Base-by-base conservation (phyloP, 148 eudicot species). In the Polygonum aviculare region DNA sequence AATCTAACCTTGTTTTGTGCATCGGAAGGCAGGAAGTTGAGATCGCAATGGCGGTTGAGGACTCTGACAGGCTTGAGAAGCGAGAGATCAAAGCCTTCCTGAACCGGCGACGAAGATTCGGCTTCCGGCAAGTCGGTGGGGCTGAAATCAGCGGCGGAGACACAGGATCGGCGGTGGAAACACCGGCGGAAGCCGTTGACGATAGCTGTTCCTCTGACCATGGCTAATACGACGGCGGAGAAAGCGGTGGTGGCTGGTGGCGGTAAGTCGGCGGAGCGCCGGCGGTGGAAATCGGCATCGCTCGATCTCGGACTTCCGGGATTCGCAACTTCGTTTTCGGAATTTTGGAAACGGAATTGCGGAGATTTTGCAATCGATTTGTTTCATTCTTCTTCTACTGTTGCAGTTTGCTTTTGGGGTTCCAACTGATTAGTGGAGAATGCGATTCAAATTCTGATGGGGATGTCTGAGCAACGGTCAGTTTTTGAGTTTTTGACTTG, bases 1-100 rank as follows among this genome's bases (percentile, higher is more conserved):
- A 63, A 12, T 15, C 74, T 52, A 41, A 79, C 81, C 75, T 69
- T 75, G 31, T 54, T 45, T 22, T 49, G 81, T 69, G 47, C 59
- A 69, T 79, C 70, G 15, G 40, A 12, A 19, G 78, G 45, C 65
- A 21, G 22, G 54, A 67, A 35, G 44, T 36, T 41, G 75, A 22
- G 48, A 72, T 14, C 35, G 79, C 16, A 41, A 4, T 40, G 18
- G 51, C 69, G 75, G 9, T 55, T 38, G 75, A 48, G 69, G 54
- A 77, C 75, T 69, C 26, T 35, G 55, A 77, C 63, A 21, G 74
- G 70, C 45, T 79, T 79, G 44, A 50, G 36, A 74, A 52, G 48
- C 9, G 19, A 63, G 45, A 15, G 19, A 50, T 35, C 21, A 26
- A 69, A 51, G 55, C 18, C 57, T 36, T 69, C 76, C 70, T 78